These are phyloP conservation scores for Musa acuminata DNA, from an alignment of 176 grass and related monocot species.

Conservation along the genomic window DNA sequence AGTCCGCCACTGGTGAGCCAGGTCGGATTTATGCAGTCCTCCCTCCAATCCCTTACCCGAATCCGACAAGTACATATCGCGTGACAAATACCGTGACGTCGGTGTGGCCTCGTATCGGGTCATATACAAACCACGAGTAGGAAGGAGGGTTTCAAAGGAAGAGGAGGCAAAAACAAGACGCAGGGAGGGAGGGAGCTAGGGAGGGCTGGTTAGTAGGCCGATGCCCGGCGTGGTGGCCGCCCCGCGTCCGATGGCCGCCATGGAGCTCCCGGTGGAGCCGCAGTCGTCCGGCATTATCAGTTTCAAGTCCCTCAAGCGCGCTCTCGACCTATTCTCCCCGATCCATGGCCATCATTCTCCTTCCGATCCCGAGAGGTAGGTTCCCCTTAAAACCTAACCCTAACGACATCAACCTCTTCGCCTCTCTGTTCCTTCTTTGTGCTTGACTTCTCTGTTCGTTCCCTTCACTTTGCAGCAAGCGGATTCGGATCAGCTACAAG, in stretches of 20 bases:
- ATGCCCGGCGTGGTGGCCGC: not conserved
- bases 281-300: no score
- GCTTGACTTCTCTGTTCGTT: not conserved
- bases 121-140: no score
- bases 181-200: not conserved
- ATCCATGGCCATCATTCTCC: conserved; percentile 33
- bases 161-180: not conserved
- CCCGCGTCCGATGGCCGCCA: conserved; percentile 9
- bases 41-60: no score
- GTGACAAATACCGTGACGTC: no score
- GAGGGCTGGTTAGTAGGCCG: not conserved
- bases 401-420: not conserved
- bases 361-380: conserved; percentile 59
- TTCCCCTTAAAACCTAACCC: conserved; percentile 19
- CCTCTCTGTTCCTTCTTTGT: not conserved
- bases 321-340: conserved; percentile 72
- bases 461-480: conserved; percentile 40
- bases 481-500: conserved; percentile 69
- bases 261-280: conserved; percentile 47
- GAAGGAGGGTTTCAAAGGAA: no score
- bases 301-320: conserved; percentile 64
- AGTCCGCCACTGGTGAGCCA: no score
- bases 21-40: no score
- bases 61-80: no score
- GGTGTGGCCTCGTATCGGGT: no score